Evolutionary conservation across 2,329 filamentous ascomycete species (phyloP), one percentile per base, ranked within the genome.

Genomic region (Calonectria fujianensis): DNA sequence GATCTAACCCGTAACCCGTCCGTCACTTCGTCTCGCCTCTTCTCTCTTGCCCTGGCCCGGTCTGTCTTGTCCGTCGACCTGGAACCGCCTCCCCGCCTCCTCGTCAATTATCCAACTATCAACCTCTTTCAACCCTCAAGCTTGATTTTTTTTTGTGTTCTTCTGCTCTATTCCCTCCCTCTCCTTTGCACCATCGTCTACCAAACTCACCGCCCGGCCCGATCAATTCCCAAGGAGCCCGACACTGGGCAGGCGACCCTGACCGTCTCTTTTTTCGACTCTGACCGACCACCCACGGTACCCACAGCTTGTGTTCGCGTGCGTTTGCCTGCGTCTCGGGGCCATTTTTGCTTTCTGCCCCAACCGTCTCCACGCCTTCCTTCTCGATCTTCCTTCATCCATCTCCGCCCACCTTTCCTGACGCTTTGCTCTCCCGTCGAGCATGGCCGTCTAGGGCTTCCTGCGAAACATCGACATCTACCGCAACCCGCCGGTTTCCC

Each of bases 261-360:
- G 77, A 77, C 79, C 79, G 79, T 79, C 75, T 74, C 69, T 74
- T 80, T 80, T 77, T 77, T 66, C 48, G 41, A 63, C 63, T 59
- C 74, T 75, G 76, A 78, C 79, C 76, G 78, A 78, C 74, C 78
- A 75, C 54, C 74, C 66, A 75, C 78, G 76, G 73, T 77, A 79
- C 74, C 78, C 77, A 77, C 76, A 74, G 79, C 57, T 63, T 79
- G 79, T 72, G 35, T 74, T 74, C 69, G 69, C 69, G 72, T 74
- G 72, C 69, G 69, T 79, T 79, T 77, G 75, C 78, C 77, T 79
- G 76, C 73, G 76, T 76, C 74, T 80, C 78, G 76, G 78, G 78
- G 78, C 71, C 76, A 77, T 80, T 70, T 74, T 74, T 45, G 59
- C 63, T 70, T 75, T 77, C 74, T 77, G 74, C 78, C 77, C 72